phyloP scores from a whole-genome alignment of 768 basidiomycete genomes.

The Coprinopsis cinerea region DNA sequence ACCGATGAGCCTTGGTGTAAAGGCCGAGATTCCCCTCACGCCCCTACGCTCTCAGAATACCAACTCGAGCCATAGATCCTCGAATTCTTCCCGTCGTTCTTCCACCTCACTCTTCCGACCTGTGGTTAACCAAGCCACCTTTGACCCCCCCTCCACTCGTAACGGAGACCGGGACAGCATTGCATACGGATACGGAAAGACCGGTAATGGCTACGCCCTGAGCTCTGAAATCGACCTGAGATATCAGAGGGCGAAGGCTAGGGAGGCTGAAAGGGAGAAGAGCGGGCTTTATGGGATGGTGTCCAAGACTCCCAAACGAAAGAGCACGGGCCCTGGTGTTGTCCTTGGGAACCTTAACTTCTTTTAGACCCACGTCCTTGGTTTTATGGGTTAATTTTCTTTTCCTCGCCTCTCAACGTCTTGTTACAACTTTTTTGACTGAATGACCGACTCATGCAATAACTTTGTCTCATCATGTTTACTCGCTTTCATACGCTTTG shows the following conservation, averaged over 20 bases:
- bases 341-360: no score
- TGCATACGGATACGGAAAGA: background rate
- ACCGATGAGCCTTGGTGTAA: background rate
- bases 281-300: background rate
- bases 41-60: background rate
- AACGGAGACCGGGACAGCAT: background rate
- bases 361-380: no score
- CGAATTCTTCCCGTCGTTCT: background rate
- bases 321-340: no score
- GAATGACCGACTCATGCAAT: no score
- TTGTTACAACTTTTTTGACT: no score
- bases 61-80: background rate
- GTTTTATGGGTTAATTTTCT: no score
- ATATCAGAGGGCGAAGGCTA: background rate
- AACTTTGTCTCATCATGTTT: no score
- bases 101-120: background rate
- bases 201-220: no score
- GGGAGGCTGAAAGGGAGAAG: constrained; percentile 1
- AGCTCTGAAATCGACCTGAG: background rate
- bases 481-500: no score
- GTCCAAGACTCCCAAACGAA: no score
- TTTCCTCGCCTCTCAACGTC: no score
- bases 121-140: background rate
- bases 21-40: background rate
- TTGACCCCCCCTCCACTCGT: background rate